Evolutionary conservation across 305 asterid species (phyloP).

Genomic region (Fraxinus albicans): DNA sequence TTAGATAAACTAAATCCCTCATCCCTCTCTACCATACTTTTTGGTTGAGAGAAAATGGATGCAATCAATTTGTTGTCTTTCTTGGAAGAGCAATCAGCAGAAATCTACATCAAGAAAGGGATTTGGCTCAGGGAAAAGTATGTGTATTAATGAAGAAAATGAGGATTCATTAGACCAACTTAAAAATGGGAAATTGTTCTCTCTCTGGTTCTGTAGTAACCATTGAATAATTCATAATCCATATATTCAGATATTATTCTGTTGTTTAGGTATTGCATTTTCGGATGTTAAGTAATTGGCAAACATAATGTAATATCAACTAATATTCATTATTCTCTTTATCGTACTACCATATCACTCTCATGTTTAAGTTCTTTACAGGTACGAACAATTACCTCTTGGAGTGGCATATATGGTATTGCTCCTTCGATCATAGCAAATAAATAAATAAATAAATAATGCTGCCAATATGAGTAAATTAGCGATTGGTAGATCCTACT

Average conservation of each 20-base stretch:
- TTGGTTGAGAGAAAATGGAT: conserved; percentile 49
- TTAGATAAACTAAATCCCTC: not conserved
- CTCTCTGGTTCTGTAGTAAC: too few species aligned
- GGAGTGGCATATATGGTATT: not conserved
- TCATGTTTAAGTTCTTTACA: not conserved
- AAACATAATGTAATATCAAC: too few species aligned
- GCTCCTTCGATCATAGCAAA: not conserved
- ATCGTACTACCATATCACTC: not conserved
- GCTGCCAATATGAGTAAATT: not conserved
- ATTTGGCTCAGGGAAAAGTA: conserved; percentile 31
- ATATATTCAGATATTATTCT: too few species aligned
- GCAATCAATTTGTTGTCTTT: conserved; percentile 44
- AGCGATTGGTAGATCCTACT: not conserved
- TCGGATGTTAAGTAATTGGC: too few species aligned
- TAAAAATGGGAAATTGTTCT: too few species aligned
- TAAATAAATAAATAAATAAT: too few species aligned
- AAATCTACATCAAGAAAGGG: conserved; percentile 35
- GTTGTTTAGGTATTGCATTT: too few species aligned
- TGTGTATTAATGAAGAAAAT: conserved; percentile 11
- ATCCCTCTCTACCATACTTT: conserved; percentile 22
- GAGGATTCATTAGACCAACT: not conserved
- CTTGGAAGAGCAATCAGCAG: conserved; percentile 42
- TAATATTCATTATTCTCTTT: not conserved
- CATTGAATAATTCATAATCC: too few species aligned
- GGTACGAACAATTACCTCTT: not conserved